Percentiles rank a stretch among this genome's conserved stretches.
Evolutionary conservation across 306 rosid species (phyloP).

Genomic region (Morella rubra): DNA sequence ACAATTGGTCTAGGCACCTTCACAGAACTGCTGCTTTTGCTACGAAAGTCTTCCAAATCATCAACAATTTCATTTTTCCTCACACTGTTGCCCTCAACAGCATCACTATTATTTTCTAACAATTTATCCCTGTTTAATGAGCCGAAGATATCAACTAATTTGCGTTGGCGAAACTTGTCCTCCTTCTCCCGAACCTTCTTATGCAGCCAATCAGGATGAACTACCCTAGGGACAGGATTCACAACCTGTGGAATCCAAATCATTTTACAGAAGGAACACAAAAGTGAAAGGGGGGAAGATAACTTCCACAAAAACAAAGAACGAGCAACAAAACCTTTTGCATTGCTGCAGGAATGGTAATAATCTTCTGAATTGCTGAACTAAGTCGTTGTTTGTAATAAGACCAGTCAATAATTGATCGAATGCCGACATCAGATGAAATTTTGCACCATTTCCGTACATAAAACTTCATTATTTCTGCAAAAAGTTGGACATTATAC

Average conservation of each 20-base stretch:
- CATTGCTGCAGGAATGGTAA: conserved; percentile 99
- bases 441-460: conserved; percentile 98
- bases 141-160: conserved; percentile 66
- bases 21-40: conserved; percentile 41
- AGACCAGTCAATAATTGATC: conserved; percentile 95
- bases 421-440: conserved; percentile 82
- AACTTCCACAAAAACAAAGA: conserved; percentile 20
- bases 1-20: conserved; percentile 73
- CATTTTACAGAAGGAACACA: conserved; percentile 19
- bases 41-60: conserved; percentile 89
- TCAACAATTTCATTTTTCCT: conserved; percentile 42
- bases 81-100: conserved; percentile 26
- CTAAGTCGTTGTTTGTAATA: conserved; percentile 95
- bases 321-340: conserved; percentile 70
- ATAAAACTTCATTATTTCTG: conserved; percentile 90
- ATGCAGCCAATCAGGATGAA: conserved; percentile 98
- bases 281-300: conserved; percentile 14
- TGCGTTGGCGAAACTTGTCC: conserved; percentile 86
- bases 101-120: conserved; percentile 44
- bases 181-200: conserved; percentile 97
- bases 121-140: conserved; percentile 40
- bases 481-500: conserved; percentile 29
- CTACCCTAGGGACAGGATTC: conserved; percentile 95
- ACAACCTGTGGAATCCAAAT: conserved; percentile 59
- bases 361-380: conserved; percentile 89